Conservation (phyloP, 148 eudicot species). For the Camellia lanceoleosa region DNA sequence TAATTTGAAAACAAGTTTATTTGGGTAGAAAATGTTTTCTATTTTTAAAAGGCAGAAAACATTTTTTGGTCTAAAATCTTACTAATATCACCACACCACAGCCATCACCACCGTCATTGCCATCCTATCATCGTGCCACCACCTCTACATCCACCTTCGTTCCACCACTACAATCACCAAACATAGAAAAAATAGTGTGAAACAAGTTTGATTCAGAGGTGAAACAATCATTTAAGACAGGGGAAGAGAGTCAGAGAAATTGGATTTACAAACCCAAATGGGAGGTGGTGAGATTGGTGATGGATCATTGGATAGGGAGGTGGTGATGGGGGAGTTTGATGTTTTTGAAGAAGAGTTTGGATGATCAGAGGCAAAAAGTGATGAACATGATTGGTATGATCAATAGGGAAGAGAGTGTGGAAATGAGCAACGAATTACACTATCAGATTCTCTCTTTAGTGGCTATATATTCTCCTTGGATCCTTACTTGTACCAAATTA, state of each 20-base stretch:
- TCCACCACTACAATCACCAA: no score
- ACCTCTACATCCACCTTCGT: no score
- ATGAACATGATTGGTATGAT: slow-evolving; percentile 37
- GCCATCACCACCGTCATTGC: no score
- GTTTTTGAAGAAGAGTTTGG: slow-evolving; percentile 54
- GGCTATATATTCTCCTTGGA: no score
- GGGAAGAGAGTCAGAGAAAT: background rate
- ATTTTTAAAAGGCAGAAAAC: no score
- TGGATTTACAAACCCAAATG: background rate
- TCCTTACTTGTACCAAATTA: no score
- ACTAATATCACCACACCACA: no score
- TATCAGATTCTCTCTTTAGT: no score
- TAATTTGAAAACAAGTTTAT: no score
- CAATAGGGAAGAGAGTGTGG: slow-evolving; percentile 28
- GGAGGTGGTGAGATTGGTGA: background rate
- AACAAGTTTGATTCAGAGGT: slow-evolving; percentile 22
- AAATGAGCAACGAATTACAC: slow-evolving; percentile 39
- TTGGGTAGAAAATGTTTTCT: no score
- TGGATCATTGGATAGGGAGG: slow-evolving; percentile 33
- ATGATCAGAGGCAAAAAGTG: slow-evolving; percentile 58
- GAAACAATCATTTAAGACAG: slow-evolving; percentile 23
- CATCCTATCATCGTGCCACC: no score
- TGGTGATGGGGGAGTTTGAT: slow-evolving; percentile 43
- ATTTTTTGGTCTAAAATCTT: no score
- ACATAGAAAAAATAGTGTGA: background rate